Base-by-base conservation (phyloP, 371 early-diverging fungal genomes). In the Mucor saturninus region DNA sequence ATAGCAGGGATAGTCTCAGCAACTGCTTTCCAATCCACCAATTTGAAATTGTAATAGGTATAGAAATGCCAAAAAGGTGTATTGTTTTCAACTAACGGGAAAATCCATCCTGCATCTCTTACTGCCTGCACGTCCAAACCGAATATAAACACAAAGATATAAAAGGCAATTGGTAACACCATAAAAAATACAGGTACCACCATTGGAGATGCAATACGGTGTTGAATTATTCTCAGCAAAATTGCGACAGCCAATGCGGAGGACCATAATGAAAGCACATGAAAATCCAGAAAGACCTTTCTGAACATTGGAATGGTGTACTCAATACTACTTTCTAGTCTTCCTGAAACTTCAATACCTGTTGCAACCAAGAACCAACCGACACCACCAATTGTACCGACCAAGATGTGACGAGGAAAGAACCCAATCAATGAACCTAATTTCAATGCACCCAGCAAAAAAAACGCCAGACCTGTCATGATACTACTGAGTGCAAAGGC, bases 331-430 rank as follows among this genome's bases (percentile, higher is more conserved):
- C 74, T 74, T 14, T 80, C 83, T 43, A 93, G 65, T 53, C 86
- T 82, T 2, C 93, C 88, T 0, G 95, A 89, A 7, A 97, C 91
- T 74, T 97, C 97, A 35, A 98, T 76, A 35, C 90, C 98, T 0
- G 98, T 98, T 54, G 89, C 84, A 14, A 97, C 64, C 67, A 98
- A 73, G 75, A 98, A 98, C 84, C 93, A 92, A 32, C 98, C 97
- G 4, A 95, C 94, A 38, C 96, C 96, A 72, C 93, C 98, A 56
- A 98, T 98, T 64, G 94, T 95, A 13, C 97, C 98, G 13, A 98
- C 94, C 6, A 98, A 81, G 50, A 98, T 95, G 61, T 96, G 97
- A 4, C 98, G 83, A 5, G 98, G 98, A 72, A 98, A 98, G 77
- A 96, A 97, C 38, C 89, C 93, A 21, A 94, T 90, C 48, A 94